Evolutionary conservation across 176 grass and related monocot genomes (phyloP), one percentile per base, ranked within the genome.

Genomic region (Aegilops bicornis): DNA sequence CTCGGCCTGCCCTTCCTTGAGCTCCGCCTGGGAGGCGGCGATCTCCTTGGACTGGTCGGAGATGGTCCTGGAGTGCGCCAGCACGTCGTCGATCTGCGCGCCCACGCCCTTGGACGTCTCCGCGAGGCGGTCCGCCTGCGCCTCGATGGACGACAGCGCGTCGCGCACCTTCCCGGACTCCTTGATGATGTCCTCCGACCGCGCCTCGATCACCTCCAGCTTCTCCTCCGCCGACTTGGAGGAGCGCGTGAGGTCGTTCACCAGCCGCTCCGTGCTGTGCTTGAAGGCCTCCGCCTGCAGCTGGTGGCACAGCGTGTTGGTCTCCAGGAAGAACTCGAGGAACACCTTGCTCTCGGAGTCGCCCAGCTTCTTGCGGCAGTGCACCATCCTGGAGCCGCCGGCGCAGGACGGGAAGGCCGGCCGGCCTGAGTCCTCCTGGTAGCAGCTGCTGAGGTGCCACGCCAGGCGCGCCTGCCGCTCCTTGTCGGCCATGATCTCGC

Each of bases 281-380:
- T 96, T 95, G 94, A 96, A 99, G 15, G 90, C 92, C 82, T 99
- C 97, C 37, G 94, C 91, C 93, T 99, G 97, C 45, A 99, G 74
- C 60, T 99, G 97, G 79, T 99, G 97, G 87, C 97, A 99, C 24
- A 99, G 64, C 30, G 90, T 89, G 69, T 94, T 94, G 79, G 97
- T 94, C 82, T 96, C 88, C 12, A 94, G 79, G 69, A 96, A 99
- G 87, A 99, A 99, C 84, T 92, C 87, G 27, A 95, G 97, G 70
- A 94, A 99, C 35, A 92, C 88, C 82, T 91, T 91, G 71, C 64
- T 82, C 58, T 99, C 88, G 20, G 86, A 87, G 30, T 96, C 94
- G 56, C 67, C 66, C 8, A 99, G 76, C 45, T 66, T 89, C 85
- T 83, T 96, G 64, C 89, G 90, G 76, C 94, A 99, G 29, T 76